A percentile compares a stretch with the other conserved stretches of the same genome.
phyloP scores from a whole-genome alignment of 805 yeast genomes.

The Teunomyces kruisii region DNA sequence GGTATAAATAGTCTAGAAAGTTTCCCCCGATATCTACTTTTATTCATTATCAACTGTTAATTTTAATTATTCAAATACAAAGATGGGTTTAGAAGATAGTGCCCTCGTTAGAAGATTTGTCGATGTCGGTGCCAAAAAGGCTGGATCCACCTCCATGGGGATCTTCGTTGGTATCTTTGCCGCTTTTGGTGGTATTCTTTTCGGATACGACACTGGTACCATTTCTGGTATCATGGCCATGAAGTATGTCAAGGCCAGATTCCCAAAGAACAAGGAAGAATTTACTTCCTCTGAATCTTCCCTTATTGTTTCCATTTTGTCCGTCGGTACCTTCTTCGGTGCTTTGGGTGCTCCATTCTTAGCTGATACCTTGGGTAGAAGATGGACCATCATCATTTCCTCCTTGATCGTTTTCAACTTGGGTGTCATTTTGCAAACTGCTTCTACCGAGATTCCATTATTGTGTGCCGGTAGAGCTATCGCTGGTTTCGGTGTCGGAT shows the following conservation, averaged over 20 bases:
- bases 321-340: constrained; percentile 45
- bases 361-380: constrained; percentile 40
- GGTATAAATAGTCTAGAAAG: constrained; percentile 3
- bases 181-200: constrained; percentile 43
- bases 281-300: constrained; percentile 23
- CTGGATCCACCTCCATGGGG: constrained; percentile 44
- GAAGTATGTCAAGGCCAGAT: constrained; percentile 32
- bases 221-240: constrained; percentile 43
- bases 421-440: constrained; percentile 40
- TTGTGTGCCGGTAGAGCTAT: constrained; percentile 40
- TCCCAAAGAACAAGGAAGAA: constrained; percentile 16
- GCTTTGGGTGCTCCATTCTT: constrained; percentile 36
- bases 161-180: constrained; percentile 41
- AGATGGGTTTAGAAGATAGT: constrained; percentile 42
- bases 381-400: constrained; percentile 35
- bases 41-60: constrained; percentile 5
- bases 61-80: constrained; percentile 1
- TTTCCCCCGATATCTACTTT: background rate
- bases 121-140: constrained; percentile 47
- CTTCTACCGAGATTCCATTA: constrained; percentile 32
- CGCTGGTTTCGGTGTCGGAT: constrained; percentile 44
- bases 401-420: constrained; percentile 35
- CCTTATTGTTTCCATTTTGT: constrained; percentile 30
- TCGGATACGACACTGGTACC: constrained; percentile 45
- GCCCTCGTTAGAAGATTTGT: constrained; percentile 31